Conservation (phyloP, 2,329 filamentous ascomycete species). For the Colletotrichum lentis region DNA sequence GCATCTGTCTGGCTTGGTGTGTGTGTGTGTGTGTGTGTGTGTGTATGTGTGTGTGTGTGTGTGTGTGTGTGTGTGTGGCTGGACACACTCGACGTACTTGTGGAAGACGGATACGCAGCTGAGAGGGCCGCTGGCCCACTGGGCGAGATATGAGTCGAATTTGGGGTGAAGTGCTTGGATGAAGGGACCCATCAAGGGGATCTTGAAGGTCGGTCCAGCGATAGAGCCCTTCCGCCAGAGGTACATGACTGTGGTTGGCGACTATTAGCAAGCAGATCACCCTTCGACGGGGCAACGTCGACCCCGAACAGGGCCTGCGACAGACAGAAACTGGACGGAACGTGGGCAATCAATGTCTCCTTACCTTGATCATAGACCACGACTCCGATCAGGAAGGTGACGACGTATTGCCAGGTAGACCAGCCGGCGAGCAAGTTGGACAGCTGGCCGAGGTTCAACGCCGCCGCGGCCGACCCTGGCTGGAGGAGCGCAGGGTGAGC, state of each 20-base stretch:
- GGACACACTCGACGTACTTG: constrained; percentile 67
- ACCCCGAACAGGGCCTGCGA: no score
- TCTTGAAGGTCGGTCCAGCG: constrained; percentile 69
- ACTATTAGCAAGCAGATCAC: neutral
- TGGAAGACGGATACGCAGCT: constrained; percentile 87
- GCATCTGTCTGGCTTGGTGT: no score
- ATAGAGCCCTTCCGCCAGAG: constrained; percentile 69
- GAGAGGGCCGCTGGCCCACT: constrained; percentile 80
- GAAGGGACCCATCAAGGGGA: constrained; percentile 78
- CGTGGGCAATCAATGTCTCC: no score
- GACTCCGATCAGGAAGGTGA: constrained; percentile 46
- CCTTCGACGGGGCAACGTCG: no score
- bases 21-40: no score
- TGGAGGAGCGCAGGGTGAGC: no score
- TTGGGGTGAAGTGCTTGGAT: constrained; percentile 77
- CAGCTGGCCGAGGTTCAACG: no score
- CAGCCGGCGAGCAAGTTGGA: constrained; percentile 25
- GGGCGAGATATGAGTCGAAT: constrained; percentile 75
- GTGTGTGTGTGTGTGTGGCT: no score
- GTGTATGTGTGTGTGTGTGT: no score
- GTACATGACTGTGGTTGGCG: constrained; percentile 60
- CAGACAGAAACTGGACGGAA: no score
- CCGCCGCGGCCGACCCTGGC: no score
- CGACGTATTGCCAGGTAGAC: constrained; percentile 45
- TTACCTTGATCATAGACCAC: constrained; percentile 52